Base-by-base conservation (phyloP, 805 yeast species). In the Hyphopichia homilentoma region DNA sequence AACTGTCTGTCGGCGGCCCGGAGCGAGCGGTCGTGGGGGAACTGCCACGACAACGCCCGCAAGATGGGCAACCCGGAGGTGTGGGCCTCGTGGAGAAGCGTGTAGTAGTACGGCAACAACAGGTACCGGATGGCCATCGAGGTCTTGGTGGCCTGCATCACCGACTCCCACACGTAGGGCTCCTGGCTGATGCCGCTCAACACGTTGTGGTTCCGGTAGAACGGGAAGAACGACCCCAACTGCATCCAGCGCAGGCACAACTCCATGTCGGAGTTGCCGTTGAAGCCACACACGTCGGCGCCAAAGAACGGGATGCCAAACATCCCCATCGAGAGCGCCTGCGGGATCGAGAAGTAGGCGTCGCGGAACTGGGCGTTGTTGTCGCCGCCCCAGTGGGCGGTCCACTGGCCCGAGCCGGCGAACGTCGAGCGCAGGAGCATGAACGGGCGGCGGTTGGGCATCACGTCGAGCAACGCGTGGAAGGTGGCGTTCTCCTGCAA, bases 41-140 rank as follows among this genome's bases (percentile, higher is more conserved):
- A 51, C 24, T 40, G 37, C 54, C 54, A 50, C 12, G 44, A 39
- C 26, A 45, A 39, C 4, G 56, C 52, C 27, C 54, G 35, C 38
- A 51, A 33, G 15, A 50, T 29, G 13, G 56, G 56, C 16, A 43
- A 17, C 4, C 56, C 56, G 28, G 47, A 41, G 18, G 36, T 34
- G 34, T 50, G 50, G 7, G 56, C 39, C 25, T 50, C 50, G 21
- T 47, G 41, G 26, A 51, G 27, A 30, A 51, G 40, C 21, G 55
- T 50, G 21, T 50, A 50, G 40, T 47, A 50, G 39, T 50, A 51
- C n/a, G 56, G 56, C 33, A 51, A 43, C 23, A 51, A 39, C 20
- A 33, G 41, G 68, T 56, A 47, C 61, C 72, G 49, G 55, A 54
- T 68, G 50, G 59, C 36, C 48, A 54, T 51, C 5, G 54, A 41